Percentiles rank a stretch among this genome's conserved stretches.
These are phyloP conservation scores for Chlamydomonas schloesseri DNA, from an alignment of 139 green algal species.

Conservation along the genomic window DNA sequence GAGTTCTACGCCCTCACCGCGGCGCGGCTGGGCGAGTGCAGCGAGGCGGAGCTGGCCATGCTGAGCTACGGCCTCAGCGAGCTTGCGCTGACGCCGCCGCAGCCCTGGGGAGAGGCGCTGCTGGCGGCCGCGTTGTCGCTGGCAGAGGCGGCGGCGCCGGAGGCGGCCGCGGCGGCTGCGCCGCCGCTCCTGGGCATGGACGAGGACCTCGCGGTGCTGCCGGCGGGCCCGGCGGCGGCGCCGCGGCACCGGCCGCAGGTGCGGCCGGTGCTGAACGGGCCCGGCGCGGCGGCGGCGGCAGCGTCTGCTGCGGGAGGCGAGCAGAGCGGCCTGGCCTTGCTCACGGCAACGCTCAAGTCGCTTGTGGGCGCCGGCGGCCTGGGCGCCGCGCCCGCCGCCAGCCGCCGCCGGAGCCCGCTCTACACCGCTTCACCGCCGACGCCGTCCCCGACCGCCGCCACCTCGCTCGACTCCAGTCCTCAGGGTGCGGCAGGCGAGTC, in stretches of 20 bases:
- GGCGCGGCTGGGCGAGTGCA: not conserved
- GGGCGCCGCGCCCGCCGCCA: not conserved
- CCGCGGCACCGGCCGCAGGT: not conserved
- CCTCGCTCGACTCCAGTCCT: too few species aligned
- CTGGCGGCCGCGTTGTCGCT: not conserved
- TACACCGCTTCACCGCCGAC: not conserved
- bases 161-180: not conserved
- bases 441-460: too few species aligned
- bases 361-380: not conserved
- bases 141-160: not conserved
- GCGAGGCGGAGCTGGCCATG: slow-evolving; percentile 26
- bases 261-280: too few species aligned
- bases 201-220: not conserved
- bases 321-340: too few species aligned
- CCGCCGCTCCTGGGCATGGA: not conserved
- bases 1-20: not conserved
- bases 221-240: not conserved
- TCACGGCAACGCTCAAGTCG: too few species aligned
- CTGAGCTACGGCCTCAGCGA: not conserved
- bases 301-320: not conserved
- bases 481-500: too few species aligned
- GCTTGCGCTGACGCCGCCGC: slow-evolving; percentile 1
- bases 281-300: not conserved
- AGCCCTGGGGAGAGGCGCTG: not conserved
- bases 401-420: too few species aligned